Evolutionary conservation across 352 stramenopile species (phyloP), one percentile per base, ranked within the genome.

Genomic region (Phytopythium kandeliae): DNA sequence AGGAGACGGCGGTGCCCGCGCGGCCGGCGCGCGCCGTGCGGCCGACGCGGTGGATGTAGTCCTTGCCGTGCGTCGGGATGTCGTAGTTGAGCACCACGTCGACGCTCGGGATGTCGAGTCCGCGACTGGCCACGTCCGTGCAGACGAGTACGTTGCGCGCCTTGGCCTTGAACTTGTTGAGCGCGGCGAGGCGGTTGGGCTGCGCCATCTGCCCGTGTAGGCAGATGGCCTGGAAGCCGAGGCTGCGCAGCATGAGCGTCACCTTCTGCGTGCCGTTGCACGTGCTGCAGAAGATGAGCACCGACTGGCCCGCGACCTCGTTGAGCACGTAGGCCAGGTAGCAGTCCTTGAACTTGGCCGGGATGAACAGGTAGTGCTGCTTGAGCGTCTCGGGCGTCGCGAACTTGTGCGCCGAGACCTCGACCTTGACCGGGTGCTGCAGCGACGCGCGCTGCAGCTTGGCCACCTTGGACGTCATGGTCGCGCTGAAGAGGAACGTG

Each of bases 31-130:
- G 82, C 6, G 97, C 97, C 6, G 97, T 99, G 50, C 97, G 85
- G 19, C 97, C 97, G 2, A 99, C 96, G 31, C 97, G 81, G 66
- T 99, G 96, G 60, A 99, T 98, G 71, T 99, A 99, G 69, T 99
- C 96, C 67, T 99, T 99, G 24, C 92, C 95, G 68, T 99, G 90
- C 24, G 81, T 96, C 10, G 97, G 97, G 44, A 99, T 97, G 73
- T 99, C 97, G 74, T 98, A 99, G 67, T 99, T 99, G 51, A 99
- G 86, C 16, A 99, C 97, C 13, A 98, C 72, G 67, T 99, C 96
- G 33, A 99, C 97, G 49, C 78, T 91, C 2, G 97, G 96, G 57
- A 99, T 98, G 64, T 99, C 96, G 26, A 99, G 76, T 4, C 96
- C 96, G 51, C 89, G 85, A 46, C 75, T 87, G 9, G 89, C 89